Percentiles rank a stretch among this genome's conserved stretches.
Evolutionary conservation across 1,284 basidiomycete genomes (phyloP).

Genomic region (Rhodofomes roseus): DNA sequence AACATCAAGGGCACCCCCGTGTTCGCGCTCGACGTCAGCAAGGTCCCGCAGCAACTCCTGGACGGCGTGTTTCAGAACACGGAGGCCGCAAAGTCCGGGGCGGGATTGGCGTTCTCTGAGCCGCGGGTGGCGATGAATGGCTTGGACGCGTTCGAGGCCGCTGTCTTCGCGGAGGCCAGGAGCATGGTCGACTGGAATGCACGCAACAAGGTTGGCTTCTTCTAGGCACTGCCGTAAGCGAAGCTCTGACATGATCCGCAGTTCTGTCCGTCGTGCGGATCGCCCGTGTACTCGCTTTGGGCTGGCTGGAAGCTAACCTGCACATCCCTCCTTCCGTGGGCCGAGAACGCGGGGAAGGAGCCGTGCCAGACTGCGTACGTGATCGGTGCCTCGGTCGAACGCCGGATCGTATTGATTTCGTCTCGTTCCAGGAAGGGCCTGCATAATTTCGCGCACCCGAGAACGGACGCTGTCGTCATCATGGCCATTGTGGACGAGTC

Average conservation of each 20-base stretch:
- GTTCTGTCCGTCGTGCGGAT: constrained; percentile 90
- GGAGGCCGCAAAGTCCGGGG: constrained; percentile 34
- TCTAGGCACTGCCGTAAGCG: constrained; percentile 2
- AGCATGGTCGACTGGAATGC: constrained; percentile 89
- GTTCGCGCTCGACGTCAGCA: constrained; percentile 74
- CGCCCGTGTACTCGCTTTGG: constrained; percentile 84
- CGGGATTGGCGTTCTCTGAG: constrained; percentile 60
- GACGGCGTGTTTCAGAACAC: constrained; percentile 42
- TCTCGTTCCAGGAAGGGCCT: constrained; percentile 61
- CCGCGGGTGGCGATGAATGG: constrained; percentile 56
- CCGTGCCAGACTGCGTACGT: constrained; percentile 68
- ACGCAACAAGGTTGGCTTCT: constrained; percentile 64
- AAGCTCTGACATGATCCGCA: constrained; percentile 25
- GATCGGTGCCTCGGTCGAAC: neutral
- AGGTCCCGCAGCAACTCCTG: constrained; percentile 42
- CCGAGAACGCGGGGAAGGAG: constrained; percentile 53
- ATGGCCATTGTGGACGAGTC: constrained; percentile 82
- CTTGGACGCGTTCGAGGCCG: constrained; percentile 59
- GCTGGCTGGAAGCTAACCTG: constrained; percentile 95
- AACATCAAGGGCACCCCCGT: constrained; percentile 73
- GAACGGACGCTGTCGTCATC: constrained; percentile 90
- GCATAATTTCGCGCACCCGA: constrained; percentile 86
- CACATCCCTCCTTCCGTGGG: constrained; percentile 68
- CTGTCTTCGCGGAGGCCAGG: constrained; percentile 72
- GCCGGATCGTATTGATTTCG: constrained; percentile 3